These are phyloP conservation scores for Daldinia childiae DNA, from an alignment of 495 filamentous ascomycete genomes.

Conservation along the genomic window DNA sequence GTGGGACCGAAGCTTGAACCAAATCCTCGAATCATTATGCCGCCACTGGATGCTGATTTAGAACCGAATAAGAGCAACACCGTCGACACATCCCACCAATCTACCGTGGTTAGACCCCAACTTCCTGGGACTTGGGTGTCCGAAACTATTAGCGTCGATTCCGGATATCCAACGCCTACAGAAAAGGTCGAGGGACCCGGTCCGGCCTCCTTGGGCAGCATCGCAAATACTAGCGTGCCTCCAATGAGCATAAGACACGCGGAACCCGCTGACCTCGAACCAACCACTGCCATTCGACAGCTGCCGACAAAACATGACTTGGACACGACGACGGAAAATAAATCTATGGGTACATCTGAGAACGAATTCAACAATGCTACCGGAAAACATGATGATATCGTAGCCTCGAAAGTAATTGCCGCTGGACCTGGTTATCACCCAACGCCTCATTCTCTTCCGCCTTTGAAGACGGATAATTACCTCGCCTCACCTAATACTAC, in stretches of 20 bases:
- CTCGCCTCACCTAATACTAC: conserved; percentile 9
- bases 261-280: conserved; percentile 36
- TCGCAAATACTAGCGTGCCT: conserved; percentile 27
- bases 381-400: conserved; percentile 32
- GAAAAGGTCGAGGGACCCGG: conserved; percentile 23
- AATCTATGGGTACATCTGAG: not conserved
- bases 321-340: conserved; percentile 6
- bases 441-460: conserved; percentile 36
- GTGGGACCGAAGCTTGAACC: conserved; percentile 37
- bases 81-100: conserved; percentile 30
- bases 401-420: conserved; percentile 36
- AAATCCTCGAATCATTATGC: conserved; percentile 25
- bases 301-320: conserved; percentile 22
- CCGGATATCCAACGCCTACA: conserved; percentile 37
- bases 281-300: conserved; percentile 35
- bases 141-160: conserved; percentile 57
- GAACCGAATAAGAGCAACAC: conserved; percentile 26
- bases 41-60: conserved; percentile 7
- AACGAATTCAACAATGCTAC: conserved; percentile 19
- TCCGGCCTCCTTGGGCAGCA: conserved; percentile 18
- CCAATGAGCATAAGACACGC: conserved; percentile 38
- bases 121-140: conserved; percentile 74
- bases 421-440: conserved; percentile 29
- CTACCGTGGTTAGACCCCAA: conserved; percentile 56
- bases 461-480: conserved; percentile 31